Conservation (phyloP, 2,329 filamentous ascomycete species). For the Passalora sequoiae region DNA sequence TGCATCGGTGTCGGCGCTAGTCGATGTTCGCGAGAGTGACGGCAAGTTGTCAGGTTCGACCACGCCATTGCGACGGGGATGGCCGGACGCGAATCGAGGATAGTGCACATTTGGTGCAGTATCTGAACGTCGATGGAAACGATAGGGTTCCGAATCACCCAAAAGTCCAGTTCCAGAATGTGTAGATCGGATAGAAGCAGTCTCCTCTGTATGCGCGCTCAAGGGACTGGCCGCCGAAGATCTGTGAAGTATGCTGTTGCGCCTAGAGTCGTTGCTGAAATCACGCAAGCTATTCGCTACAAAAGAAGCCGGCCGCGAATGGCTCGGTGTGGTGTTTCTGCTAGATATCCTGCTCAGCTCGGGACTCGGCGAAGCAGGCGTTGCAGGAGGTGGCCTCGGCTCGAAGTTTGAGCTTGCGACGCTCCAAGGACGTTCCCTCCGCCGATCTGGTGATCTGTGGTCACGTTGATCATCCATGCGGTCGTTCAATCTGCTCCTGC, state of each 20-base stretch:
- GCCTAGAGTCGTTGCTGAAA: conserved; percentile 26
- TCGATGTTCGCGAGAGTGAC: conserved; percentile 36
- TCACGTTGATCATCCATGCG: conserved; percentile 49
- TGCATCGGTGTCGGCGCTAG: conserved; percentile 29
- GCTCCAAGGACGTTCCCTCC: conserved; percentile 35
- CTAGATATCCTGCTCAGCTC: conserved; percentile 45
- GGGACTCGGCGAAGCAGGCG: conserved; percentile 55
- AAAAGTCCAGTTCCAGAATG: conserved; percentile 31
- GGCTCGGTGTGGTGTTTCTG: conserved; percentile 30
- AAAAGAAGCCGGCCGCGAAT: conserved; percentile 31
- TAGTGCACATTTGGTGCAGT: conserved; percentile 36
- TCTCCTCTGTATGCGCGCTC: conserved; percentile 32
- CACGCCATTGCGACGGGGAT: conserved; percentile 59
- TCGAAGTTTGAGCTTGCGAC: conserved; percentile 35
- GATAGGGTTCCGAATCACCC: conserved; percentile 24
- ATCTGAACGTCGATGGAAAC: conserved; percentile 31
- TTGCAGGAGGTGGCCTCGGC: conserved; percentile 58
- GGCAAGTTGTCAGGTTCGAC: conserved; percentile 55
- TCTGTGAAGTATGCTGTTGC: conserved; percentile 30
- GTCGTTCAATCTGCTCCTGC: conserved; percentile 30
- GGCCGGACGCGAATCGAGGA: conserved; percentile 57
- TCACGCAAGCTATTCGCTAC: conserved; percentile 32
- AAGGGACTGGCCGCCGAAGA: conserved; percentile 28
- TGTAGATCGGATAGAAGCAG: conserved; percentile 30
- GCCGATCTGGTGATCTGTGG: conserved; percentile 43